Conservation (phyloP, 306 rosid genomes). For the Cyamopsis tetragonoloba region DNA sequence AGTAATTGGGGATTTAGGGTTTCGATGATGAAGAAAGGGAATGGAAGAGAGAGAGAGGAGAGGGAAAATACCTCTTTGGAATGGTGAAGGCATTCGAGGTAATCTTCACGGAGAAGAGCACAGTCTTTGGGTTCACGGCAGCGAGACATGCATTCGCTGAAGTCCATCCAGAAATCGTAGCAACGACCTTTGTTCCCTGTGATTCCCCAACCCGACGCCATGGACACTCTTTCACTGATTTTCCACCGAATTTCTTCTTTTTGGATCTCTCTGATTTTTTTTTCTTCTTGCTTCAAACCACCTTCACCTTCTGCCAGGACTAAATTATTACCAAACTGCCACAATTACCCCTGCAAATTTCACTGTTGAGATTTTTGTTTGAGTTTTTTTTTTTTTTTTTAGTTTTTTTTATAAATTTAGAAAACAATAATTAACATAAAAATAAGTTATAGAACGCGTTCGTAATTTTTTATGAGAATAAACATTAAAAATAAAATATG, state of each 20-base stretch:
- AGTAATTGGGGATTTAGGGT: constrained; percentile 22
- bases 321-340: constrained; percentile 24
- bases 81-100: constrained; percentile 97
- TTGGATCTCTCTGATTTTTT: constrained; percentile 4
- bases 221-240: not conserved
- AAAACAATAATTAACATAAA: too few relatives aligned
- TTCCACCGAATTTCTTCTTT: not conserved
- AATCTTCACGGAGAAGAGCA: constrained; percentile 91
- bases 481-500: too few relatives aligned
- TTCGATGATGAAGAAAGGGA: not conserved
- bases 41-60: not conserved
- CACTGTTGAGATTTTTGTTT: too few relatives aligned
- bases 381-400: not conserved
- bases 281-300: not conserved
- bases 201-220: constrained; percentile 99
- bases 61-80: constrained; percentile 71
- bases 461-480: too few relatives aligned
- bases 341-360: too few relatives aligned
- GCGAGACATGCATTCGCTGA: constrained; percentile 96
- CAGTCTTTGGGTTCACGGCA: constrained; percentile 97
- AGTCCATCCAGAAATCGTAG: constrained; percentile 98
- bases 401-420: too few relatives aligned
- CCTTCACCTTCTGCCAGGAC: not conserved
- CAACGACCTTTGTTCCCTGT: constrained; percentile 93
- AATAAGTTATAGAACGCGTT: too few relatives aligned